phyloP scores from a whole-genome alignment of 139 green algal genomes.

The Yamagishiella unicocca region DNA sequence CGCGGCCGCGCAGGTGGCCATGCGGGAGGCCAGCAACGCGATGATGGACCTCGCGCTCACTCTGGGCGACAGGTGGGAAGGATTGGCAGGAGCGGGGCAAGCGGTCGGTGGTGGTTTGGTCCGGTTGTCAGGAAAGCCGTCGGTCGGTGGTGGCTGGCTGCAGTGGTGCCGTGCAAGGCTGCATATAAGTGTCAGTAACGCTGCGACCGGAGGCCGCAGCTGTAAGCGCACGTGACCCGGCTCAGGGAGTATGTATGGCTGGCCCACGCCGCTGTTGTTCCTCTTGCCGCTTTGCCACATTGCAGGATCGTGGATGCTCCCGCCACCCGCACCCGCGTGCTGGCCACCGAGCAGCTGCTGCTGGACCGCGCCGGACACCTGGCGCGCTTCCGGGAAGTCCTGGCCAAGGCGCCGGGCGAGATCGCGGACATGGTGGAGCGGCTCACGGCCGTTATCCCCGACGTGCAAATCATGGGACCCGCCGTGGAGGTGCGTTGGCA shows the following conservation, averaged over 20 bases:
- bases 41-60: slow-evolving; percentile 54
- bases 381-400: slow-evolving; percentile 16
- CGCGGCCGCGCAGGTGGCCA: slow-evolving; percentile 29
- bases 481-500: slow-evolving; percentile 35
- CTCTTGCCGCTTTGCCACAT: too few relatives aligned
- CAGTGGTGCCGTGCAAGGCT: too few relatives aligned
- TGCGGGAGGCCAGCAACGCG: slow-evolving; percentile 46
- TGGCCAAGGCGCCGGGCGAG: slow-evolving; percentile 17
- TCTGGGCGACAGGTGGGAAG: slow-evolving; percentile 36
- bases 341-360: slow-evolving; percentile 36
- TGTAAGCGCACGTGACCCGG: too few relatives aligned
- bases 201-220: too few relatives aligned
- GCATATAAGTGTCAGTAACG: too few relatives aligned
- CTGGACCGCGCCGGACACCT: slow-evolving; percentile 16
- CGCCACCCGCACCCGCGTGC: slow-evolving; percentile 35
- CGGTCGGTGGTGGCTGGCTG: too few relatives aligned
- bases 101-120: too few relatives aligned
- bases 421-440: slow-evolving; percentile 41
- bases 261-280: too few relatives aligned
- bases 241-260: too few relatives aligned
- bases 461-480: slow-evolving; percentile 38
- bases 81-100: too few relatives aligned
- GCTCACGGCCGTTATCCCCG: slow-evolving; percentile 30
- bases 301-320: slow-evolving; percentile 32
- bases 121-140: too few relatives aligned